Evolutionary conservation across 305 asterid genomes (phyloP), one percentile per base, ranked within the genome.

Genomic region (Caryopteris hybrid): DNA sequence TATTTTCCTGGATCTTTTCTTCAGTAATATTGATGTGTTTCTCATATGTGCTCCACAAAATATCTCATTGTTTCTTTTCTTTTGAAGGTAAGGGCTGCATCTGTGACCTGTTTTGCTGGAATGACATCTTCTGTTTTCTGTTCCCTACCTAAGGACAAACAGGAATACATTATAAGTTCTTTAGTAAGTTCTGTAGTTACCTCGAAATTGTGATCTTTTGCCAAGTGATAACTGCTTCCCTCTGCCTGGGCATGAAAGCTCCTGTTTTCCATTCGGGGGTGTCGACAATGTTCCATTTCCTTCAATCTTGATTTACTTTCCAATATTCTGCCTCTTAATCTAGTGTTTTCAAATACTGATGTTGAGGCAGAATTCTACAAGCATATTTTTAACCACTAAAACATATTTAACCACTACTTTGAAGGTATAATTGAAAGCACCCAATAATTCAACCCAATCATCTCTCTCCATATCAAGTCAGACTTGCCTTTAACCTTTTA

Each of bases 71-170:
- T 77, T 73, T 41, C 47, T 71, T 69, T 71, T 63, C 64, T 69
- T 70, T 81, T 79, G 53, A 73, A 92, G 98, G 97, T 90, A 59
- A 90, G 99, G 83, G 94, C 97, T 76, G 95, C 97, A 70, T 74
- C 99, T 55, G 79, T 93, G 70, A 90, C 99, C 72, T 93, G 99
- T 75, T 93, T 90, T 77, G 97, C 99, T 70, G 99, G 99, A 77
- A 79, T 93, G 83, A 93, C 99, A 79, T 90, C 99, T 41, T 79
- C 91, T 4, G 92, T 88, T 79, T 90, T 88, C 81, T 71, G 67
- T 75, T 79, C 87, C 54, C 82, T 93, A 74, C 89, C 82, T 22
- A 68, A 82, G 83, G 91, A 79, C 64, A 87, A 81, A 78, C 96
- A 82, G 81, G 84, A 87, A 13, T 86, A 84, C 61, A 78, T 87